Percentiles rank a stretch among this genome's conserved stretches.
These are phyloP conservation scores for Bromus sterilis DNA, from an alignment of 176 grass and related monocot genomes.

Conservation along the genomic window DNA sequence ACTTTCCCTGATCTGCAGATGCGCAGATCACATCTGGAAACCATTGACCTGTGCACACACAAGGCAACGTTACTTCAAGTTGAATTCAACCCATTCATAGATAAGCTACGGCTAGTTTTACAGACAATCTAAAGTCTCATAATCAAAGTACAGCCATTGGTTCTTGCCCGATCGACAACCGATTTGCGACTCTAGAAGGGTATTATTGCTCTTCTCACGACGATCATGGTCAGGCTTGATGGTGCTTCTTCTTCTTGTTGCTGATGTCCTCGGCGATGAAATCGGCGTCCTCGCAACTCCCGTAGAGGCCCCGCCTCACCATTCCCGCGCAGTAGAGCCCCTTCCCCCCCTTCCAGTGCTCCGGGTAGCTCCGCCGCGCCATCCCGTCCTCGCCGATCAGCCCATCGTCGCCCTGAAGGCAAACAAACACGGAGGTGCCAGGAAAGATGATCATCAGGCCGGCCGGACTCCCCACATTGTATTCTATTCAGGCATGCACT, in stretches of 20 bases:
- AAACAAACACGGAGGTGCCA: too few species aligned
- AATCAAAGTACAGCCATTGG: background rate
- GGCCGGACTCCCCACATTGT: background rate
- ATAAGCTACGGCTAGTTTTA: background rate
- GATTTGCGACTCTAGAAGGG: background rate
- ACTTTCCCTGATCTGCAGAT: too few species aligned
- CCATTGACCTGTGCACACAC: background rate
- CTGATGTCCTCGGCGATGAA: slow-evolving; percentile 43
- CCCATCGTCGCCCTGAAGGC: slow-evolving; percentile 15
- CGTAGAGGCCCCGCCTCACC: slow-evolving; percentile 49
- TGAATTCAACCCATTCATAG: background rate
- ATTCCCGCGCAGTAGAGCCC: slow-evolving; percentile 45
- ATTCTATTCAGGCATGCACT: background rate
- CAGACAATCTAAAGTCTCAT: background rate
- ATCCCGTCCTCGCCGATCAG: slow-evolving; percentile 50
- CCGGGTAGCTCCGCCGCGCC: slow-evolving; percentile 28
- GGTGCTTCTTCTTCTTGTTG: background rate
- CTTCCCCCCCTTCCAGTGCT: slow-evolving; percentile 51
- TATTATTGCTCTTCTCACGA: background rate
- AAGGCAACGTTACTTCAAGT: background rate
- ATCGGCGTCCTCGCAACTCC: slow-evolving; percentile 40
- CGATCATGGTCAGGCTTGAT: background rate
- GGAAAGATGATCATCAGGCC: background rate
- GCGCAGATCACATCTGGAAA: background rate
- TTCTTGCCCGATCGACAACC: background rate